Percentiles rank a stretch among this genome's conserved stretches.
These are phyloP conservation scores for Fraxinus cuspidata DNA, from an alignment of 257 asterid genomes.

Conservation along the genomic window DNA sequence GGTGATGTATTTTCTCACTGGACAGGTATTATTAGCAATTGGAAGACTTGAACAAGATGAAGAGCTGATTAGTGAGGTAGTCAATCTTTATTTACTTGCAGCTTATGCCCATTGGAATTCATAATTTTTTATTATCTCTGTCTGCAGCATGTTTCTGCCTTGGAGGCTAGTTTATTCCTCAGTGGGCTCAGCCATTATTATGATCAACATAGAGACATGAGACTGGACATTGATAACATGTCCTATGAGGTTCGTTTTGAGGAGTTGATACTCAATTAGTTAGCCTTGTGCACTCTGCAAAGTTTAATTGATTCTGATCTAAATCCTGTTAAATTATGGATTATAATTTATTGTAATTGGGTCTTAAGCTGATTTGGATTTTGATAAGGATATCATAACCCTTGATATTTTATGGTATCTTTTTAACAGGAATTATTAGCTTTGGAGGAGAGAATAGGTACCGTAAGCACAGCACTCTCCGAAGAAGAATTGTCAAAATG, in stretches of 20 bases:
- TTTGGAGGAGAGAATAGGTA: conserved; percentile 53
- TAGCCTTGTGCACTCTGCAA: neutral
- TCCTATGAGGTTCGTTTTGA: conserved; percentile 71
- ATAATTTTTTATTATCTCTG: conserved; percentile 18
- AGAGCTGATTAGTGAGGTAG: conserved; percentile 72
- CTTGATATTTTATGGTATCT: neutral
- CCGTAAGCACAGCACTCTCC: conserved; percentile 50
- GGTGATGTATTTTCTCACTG: conserved; percentile 17
- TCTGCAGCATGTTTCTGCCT: conserved; percentile 60
- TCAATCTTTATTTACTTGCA: conserved; percentile 9
- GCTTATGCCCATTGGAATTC: neutral
- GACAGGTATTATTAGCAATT: conserved; percentile 69
- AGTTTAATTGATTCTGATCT: neutral
- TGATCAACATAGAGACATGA: conserved; percentile 85
- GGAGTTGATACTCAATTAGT: neutral
- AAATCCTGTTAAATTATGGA: neutral
- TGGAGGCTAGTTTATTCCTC: conserved; percentile 66
- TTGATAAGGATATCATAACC: neutral
- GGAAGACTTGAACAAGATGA: conserved; percentile 78
- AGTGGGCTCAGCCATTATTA: conserved; percentile 60
- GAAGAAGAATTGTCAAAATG: conserved; percentile 47
- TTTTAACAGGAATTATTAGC: conserved; percentile 46
- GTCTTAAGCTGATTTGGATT: neutral
- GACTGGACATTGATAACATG: conserved; percentile 91
- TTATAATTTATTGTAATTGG: neutral